phyloP scores from a whole-genome alignment of 2,329 filamentous ascomycete genomes.

The Trichocomaceae sp. region DNA sequence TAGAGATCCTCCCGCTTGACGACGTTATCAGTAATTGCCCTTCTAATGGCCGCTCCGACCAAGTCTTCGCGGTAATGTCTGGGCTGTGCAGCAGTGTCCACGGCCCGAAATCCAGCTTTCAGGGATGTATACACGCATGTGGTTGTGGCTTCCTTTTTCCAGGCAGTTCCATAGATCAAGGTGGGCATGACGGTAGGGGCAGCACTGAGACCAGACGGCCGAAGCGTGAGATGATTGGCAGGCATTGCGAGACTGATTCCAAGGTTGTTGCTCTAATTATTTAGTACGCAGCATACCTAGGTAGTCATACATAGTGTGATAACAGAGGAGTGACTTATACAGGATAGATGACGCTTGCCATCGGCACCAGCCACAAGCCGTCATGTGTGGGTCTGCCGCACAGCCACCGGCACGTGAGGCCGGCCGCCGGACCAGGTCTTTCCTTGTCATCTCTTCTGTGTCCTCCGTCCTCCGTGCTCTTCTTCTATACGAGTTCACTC shows the following conservation, averaged over 20 bases:
- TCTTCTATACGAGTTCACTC: too few species aligned
- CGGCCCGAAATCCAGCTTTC: constrained; percentile 60
- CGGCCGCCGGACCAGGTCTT: too few species aligned
- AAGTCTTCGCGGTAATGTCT: constrained; percentile 69
- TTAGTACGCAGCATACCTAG: not conserved
- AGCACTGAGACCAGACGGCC: constrained; percentile 1
- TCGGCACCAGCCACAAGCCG: not conserved
- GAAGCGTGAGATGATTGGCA: not conserved
- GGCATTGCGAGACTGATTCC: constrained; percentile 5
- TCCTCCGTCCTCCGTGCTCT: too few species aligned
- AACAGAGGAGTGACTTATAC: too few species aligned
- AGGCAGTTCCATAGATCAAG: constrained; percentile 75
- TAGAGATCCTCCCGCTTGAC: constrained; percentile 57
- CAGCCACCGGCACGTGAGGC: not conserved
- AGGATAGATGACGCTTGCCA: not conserved
- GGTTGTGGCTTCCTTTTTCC: constrained; percentile 66
- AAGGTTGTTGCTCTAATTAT: not conserved
- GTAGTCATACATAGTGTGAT: too few species aligned
- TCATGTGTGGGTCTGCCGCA: not conserved
- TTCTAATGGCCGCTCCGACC: constrained; percentile 60
- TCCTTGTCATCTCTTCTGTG: too few species aligned
- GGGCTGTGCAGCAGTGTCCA: constrained; percentile 75
- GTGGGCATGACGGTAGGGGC: constrained; percentile 28
- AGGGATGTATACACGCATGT: constrained; percentile 64
- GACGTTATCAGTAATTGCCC: constrained; percentile 54